These are phyloP conservation scores for Pseudonitzschia delicatissima DNA, from an alignment of 108 stramenopile genomes.

Conservation along the genomic window DNA sequence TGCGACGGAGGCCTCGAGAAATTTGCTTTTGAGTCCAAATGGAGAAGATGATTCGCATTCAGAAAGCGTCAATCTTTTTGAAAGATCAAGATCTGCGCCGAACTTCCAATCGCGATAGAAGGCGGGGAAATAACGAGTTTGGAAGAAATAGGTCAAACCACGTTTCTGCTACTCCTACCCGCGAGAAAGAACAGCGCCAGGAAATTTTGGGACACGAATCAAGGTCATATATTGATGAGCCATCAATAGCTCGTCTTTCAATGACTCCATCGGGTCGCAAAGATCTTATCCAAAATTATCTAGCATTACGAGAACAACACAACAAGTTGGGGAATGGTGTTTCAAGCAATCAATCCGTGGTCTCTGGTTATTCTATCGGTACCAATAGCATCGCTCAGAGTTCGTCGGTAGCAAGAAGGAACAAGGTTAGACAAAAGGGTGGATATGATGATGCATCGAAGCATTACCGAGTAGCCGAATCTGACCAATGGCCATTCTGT, in stretches of 20 bases:
- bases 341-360: too few relatives aligned
- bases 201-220: not conserved
- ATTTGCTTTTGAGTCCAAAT: not conserved
- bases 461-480: too few relatives aligned
- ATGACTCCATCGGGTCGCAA: slow-evolving; percentile 3
- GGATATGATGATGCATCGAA: slow-evolving; percentile 5
- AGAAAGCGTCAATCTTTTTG: not conserved
- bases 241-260: not conserved
- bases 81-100: not conserved
- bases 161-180: not conserved
- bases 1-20: slow-evolving; percentile 3
- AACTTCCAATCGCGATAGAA: too few relatives aligned
- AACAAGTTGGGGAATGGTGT: not conserved
- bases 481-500: too few relatives aligned
- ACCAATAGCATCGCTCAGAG: not conserved
- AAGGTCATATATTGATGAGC: not conserved
- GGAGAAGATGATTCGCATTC: not conserved
- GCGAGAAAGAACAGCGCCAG: not conserved
- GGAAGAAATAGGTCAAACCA: too few relatives aligned
- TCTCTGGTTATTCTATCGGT: not conserved
- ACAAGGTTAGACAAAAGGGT: not conserved
- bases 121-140: too few relatives aligned
- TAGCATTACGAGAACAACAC: not conserved
- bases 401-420: not conserved
- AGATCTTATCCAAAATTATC: slow-evolving; percentile 1